Evolutionary conservation across 2,329 filamentous ascomycete species (phyloP).

Genomic region (Diaporthe amygdali): DNA sequence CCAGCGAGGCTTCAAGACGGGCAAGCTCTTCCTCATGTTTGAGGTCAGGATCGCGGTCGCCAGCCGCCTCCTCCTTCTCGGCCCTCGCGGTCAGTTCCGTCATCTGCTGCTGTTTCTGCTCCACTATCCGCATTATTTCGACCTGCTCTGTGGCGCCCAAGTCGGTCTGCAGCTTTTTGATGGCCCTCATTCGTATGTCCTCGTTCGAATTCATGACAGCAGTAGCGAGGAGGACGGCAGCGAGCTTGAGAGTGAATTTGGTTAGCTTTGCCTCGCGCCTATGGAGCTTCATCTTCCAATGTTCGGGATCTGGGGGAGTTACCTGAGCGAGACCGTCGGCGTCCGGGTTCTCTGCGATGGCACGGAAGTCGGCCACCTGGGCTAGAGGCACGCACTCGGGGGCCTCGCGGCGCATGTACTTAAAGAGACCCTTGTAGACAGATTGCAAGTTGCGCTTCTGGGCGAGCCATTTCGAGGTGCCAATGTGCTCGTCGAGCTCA

Average conservation of each 20-base stretch:
- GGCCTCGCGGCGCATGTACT: constrained; percentile 64
- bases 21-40: constrained; percentile 62
- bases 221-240: constrained; percentile 35
- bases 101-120: constrained; percentile 52
- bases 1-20: constrained; percentile 49
- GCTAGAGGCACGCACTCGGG: constrained; percentile 57
- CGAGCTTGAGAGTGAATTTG: constrained; percentile 26
- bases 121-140: constrained; percentile 54
- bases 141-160: constrained; percentile 43
- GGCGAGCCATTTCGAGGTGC: constrained; percentile 51
- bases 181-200: constrained; percentile 31
- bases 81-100: constrained; percentile 31
- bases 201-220: constrained; percentile 37
- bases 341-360: constrained; percentile 62
- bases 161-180: constrained; percentile 37
- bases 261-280: background rate
- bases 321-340: constrained; percentile 59
- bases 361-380: constrained; percentile 60
- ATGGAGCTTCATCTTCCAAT: background rate
- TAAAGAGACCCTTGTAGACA: constrained; percentile 84
- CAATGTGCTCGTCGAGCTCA: constrained; percentile 54
- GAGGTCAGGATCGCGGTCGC: constrained; percentile 56
- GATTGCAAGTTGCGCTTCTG: constrained; percentile 94
- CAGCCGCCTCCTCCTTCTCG: constrained; percentile 27
- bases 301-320: constrained; percentile 25